Evolutionary conservation across 129 eudicot species (phyloP).

Genomic region (Gnaphalium uliginosum): DNA sequence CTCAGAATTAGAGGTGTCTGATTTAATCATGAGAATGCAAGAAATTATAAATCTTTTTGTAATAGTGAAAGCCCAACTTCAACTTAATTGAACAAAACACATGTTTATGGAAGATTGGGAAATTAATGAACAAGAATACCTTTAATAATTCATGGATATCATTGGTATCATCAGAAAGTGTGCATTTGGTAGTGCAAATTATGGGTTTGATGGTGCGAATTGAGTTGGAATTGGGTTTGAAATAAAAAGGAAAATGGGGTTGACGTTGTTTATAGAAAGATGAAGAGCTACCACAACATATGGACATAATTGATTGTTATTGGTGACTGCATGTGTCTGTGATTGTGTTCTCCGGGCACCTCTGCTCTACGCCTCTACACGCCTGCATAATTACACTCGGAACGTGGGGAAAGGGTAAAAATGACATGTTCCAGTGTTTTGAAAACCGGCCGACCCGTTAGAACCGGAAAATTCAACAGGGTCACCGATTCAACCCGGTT

Average conservation of each 20-base stretch:
- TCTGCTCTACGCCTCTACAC: neutral
- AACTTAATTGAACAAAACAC: neutral
- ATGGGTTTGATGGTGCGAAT: conserved; percentile 13
- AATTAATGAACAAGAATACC: conserved; percentile 7
- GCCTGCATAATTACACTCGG: neutral
- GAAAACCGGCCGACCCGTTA: no score
- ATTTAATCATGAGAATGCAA: no score
- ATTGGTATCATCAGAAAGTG: conserved; percentile 28
- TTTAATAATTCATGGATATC: conserved; percentile 35
- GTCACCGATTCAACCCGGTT: no score
- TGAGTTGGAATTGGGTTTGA: conserved; percentile 27
- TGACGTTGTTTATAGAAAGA: conserved; percentile 17
- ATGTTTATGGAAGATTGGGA: neutral
- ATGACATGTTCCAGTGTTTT: no score
- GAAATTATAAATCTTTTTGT: no score
- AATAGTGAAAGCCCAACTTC: neutral
- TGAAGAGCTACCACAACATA: conserved; percentile 11
- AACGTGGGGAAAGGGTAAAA: neutral
- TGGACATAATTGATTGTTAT: conserved; percentile 11
- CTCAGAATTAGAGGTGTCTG: neutral
- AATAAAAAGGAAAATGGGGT: conserved; percentile 4
- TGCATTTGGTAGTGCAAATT: conserved; percentile 22
- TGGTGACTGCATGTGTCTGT: neutral
- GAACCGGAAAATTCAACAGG: no score
- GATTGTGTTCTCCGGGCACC: neutral